Conservation (phyloP, 257 asterid genomes). For the Lycium ferocissimum region DNA sequence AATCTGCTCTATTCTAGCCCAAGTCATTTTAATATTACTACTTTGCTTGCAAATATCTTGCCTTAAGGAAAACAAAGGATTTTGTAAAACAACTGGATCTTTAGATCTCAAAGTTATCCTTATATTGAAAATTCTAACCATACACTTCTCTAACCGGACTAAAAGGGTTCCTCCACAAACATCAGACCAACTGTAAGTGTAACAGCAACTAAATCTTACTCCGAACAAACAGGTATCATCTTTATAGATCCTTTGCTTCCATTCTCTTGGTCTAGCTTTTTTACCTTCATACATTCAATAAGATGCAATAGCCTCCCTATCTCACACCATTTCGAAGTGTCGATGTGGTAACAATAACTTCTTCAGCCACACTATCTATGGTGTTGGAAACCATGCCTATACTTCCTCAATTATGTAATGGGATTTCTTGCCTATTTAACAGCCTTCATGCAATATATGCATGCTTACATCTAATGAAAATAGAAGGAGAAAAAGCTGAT, state of each 20-base stretch:
- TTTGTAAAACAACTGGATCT: neutral
- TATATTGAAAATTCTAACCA: neutral
- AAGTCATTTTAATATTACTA: neutral
- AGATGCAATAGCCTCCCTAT: neutral
- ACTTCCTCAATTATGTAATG: neutral
- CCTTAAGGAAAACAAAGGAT: neutral
- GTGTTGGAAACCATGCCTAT: neutral
- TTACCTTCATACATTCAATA: neutral
- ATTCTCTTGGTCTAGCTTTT: neutral
- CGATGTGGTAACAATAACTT: neutral
- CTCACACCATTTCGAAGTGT: neutral
- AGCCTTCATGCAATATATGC: neutral
- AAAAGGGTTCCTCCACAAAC: neutral
- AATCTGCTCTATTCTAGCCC: neutral
- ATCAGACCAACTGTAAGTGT: neutral
- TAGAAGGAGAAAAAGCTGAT: neutral
- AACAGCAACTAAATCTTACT: neutral
- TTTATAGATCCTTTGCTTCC: neutral
- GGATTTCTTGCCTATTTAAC: neutral
- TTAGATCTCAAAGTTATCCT: neutral
- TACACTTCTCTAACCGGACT: neutral
- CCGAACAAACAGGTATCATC: neutral
- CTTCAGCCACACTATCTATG: neutral
- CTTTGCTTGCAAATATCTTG: neutral
- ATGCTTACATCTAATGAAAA: neutral